Percentiles rank a stretch among this genome's conserved stretches.
Conservation (phyloP, 2,329 filamentous ascomycete genomes). For the Claviceps quebecensis region DNA sequence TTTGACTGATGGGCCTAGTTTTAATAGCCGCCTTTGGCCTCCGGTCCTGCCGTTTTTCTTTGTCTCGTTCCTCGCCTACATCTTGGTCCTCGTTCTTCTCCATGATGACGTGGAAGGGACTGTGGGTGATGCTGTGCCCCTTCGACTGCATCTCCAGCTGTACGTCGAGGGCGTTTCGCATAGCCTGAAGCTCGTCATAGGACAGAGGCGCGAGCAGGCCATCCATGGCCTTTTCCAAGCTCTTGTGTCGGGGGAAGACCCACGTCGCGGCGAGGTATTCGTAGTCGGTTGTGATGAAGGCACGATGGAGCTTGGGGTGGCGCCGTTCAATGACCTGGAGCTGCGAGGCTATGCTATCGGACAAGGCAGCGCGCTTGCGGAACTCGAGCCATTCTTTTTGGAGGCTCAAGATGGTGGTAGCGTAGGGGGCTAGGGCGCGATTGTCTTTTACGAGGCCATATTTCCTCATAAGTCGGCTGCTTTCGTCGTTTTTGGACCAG, state of each 20-base stretch:
- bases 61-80: not conserved
- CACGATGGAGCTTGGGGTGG: slow-evolving; percentile 27
- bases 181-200: slow-evolving; percentile 15
- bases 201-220: slow-evolving; percentile 17
- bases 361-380: slow-evolving; percentile 35
- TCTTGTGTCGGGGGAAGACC: slow-evolving; percentile 11
- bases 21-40: not conserved
- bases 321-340: slow-evolving; percentile 23
- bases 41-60: not conserved
- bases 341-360: slow-evolving; percentile 26
- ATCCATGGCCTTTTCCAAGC: slow-evolving; percentile 16
- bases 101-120: slow-evolving; percentile 5
- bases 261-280: slow-evolving; percentile 15
- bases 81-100: not conserved
- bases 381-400: slow-evolving; percentile 36
- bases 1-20: slow-evolving; percentile 1
- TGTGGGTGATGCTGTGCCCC: not conserved
- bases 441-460: slow-evolving; percentile 24
- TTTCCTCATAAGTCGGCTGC: slow-evolving; percentile 14
- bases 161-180: slow-evolving; percentile 11
- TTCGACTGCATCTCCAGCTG: slow-evolving; percentile 5
- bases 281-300: slow-evolving; percentile 22
- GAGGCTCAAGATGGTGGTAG: slow-evolving; percentile 32
- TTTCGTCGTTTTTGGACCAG: slow-evolving; percentile 33
- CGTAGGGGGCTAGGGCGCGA: slow-evolving; percentile 18